Conservation (phyloP, 768 basidiomycete genomes). For the Lactarius hatsudake region DNA sequence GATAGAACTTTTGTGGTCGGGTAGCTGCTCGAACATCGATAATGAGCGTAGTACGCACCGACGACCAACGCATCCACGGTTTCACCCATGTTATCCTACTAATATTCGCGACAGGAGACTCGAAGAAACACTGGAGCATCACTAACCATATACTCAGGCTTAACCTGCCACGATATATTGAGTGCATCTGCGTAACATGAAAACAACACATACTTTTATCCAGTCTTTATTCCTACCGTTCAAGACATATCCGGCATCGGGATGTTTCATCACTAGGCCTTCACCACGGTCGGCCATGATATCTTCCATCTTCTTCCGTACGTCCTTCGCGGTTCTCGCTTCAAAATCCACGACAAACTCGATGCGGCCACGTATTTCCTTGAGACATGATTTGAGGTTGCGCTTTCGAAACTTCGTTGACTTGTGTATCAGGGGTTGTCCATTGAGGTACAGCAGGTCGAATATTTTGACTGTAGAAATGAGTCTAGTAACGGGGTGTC, state of each 20-base stretch:
- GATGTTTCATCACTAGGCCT: conserved; percentile 90
- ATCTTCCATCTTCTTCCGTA: conserved; percentile 74
- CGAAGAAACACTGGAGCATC: neutral
- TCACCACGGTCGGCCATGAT: conserved; percentile 86
- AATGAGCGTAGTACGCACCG: conserved; percentile 45
- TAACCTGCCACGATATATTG: conserved; percentile 47
- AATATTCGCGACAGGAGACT: neutral
- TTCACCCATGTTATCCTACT: conserved; percentile 86
- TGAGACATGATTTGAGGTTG: conserved; percentile 66
- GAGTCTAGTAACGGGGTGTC: neutral
- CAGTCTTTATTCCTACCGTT: conserved; percentile 89
- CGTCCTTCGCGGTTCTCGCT: conserved; percentile 78
- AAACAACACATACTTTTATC: conserved; percentile 65
- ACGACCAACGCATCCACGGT: conserved; percentile 91
- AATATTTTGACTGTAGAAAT: conserved; percentile 84
- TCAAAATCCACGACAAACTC: conserved; percentile 73
- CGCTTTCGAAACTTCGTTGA: conserved; percentile 75
- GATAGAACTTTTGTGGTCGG: neutral
- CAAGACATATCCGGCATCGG: conserved; percentile 71
- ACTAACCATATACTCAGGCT: conserved; percentile 82
- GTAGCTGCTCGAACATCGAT: conserved; percentile 3
- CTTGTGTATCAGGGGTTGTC: conserved; percentile 69
- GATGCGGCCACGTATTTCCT: conserved; percentile 70
- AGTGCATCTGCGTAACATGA: neutral
- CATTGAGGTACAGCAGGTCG: conserved; percentile 87